Conservation (phyloP, 192 early-diverging fungal genomes). For the Podila horticola region DNA sequence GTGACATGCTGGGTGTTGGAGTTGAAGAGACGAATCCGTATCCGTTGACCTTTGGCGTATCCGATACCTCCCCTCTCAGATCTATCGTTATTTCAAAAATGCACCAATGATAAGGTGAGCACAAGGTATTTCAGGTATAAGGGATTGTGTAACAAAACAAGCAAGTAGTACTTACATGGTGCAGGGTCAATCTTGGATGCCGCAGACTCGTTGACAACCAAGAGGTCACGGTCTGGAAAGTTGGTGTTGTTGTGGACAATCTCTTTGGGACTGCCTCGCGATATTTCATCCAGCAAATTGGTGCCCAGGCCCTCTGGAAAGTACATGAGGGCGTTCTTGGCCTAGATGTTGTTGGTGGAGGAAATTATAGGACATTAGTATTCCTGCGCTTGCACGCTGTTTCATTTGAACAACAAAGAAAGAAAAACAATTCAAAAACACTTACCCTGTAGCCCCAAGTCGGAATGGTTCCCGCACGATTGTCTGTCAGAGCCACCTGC, state of each 20-base stretch:
- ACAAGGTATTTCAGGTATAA: neutral
- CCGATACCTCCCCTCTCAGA: slow-evolving; percentile 56
- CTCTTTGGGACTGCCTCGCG: slow-evolving; percentile 66
- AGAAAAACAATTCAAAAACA: neutral
- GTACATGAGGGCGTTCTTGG: slow-evolving; percentile 83
- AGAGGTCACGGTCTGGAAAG: slow-evolving; percentile 55
- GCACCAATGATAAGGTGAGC: slow-evolving; percentile 1
- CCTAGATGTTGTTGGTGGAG: slow-evolving; percentile 27
- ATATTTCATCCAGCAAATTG: slow-evolving; percentile 38
- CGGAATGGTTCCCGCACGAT: slow-evolving; percentile 34
- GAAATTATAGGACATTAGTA: neutral
- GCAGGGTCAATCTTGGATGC: slow-evolving; percentile 27
- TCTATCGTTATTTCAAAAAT: slow-evolving; percentile 45
- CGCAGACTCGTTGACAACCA: slow-evolving; percentile 34
- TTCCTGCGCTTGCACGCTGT: too few species aligned
- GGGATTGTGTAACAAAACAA: neutral
- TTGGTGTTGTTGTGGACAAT: slow-evolving; percentile 71
- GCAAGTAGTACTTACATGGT: slow-evolving; percentile 12
- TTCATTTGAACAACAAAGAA: too few species aligned
- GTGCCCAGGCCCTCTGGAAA: slow-evolving; percentile 63
- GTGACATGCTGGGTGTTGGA: slow-evolving; percentile 69
- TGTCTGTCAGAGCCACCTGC: slow-evolving; percentile 24
- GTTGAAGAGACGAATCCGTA: slow-evolving; percentile 76
- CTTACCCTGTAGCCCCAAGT: slow-evolving; percentile 72
- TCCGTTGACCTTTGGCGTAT: slow-evolving; percentile 68